Evolutionary conservation across 805 yeast species (phyloP), one percentile per base, ranked within the genome.

Genomic region (Starmerella floricola): DNA sequence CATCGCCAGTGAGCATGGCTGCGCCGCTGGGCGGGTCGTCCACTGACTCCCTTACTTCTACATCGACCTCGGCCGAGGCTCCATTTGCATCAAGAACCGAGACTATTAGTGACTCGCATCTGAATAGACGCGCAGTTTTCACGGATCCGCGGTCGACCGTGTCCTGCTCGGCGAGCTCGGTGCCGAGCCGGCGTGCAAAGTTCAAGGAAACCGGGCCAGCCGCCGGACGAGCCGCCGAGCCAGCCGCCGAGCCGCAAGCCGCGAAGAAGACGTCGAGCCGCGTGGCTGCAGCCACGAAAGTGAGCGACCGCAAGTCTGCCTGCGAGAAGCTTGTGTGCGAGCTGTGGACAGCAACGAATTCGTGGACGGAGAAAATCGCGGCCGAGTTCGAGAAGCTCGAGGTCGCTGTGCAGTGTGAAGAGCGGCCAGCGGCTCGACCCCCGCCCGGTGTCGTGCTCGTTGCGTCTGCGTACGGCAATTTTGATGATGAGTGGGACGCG

Each of bases 401-500:
- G 5, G 29, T 19, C 3, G 18, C 19, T 5, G 43, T 34, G 4
- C 2, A 15, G 20, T n/a, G 32, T 21, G 18, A 12, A 13, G 2
- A 21, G 34, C 26, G 16, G 26, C 6, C 21, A 23, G 26, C 17
- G 3, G 16, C 38, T 13, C 20, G n/a, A 8, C 12, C 10, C 3
- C 33, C 32, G 6, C 39, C 33, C 1, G 50, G 50, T 16, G 41
- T 47, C 2, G 2, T 34, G 8, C 31, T 28, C 16, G 21, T 45
- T 5, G 34, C 45, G 4, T 16, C 40, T 1, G 42, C 34, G 11
- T 20, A 13, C 6, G 51, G 51, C 20, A 27, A 18, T 6, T 48
- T 26, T 26, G 34, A 32, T 4, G 51, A 48, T 26, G 43, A n/a
- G 11, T 48, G 47, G 47, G 38, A 38, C 13, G 29, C 8, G 4